A percentile compares a stretch with the other conserved stretches of the same genome.
Conservation (phyloP, 345 rosid genomes). For the Citrus sp. region DNA sequence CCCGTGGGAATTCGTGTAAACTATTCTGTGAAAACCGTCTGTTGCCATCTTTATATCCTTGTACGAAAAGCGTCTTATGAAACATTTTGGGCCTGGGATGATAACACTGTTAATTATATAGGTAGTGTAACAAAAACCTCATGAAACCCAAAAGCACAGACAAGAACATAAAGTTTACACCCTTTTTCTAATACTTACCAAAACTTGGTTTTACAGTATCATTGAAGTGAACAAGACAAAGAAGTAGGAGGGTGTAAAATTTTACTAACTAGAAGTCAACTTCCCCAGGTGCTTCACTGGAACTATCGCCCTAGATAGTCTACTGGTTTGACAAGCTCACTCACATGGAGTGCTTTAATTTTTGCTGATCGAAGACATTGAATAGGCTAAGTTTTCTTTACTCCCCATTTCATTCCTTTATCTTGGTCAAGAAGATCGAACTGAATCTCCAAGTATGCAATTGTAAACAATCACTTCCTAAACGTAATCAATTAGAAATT, state of each 20-base stretch:
- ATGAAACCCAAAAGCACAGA: neutral
- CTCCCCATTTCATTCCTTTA: neutral
- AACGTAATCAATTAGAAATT: neutral
- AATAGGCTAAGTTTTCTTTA: neutral
- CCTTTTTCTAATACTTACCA: neutral
- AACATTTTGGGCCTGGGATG: conserved; percentile 52
- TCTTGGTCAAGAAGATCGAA: neutral
- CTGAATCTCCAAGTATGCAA: neutral
- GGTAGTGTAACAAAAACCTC: neutral
- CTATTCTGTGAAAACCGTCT: conserved; percentile 56
- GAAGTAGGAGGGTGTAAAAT: neutral
- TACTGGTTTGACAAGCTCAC: neutral
- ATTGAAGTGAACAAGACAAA: neutral
- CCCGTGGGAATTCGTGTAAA: conserved; percentile 56
- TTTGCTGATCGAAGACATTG: neutral
- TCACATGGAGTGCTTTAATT: neutral
- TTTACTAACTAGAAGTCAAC: neutral
- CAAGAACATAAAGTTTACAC: neutral
- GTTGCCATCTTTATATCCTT: conserved; percentile 78
- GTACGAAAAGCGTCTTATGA: conserved; percentile 54
- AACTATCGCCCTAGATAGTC: neutral
- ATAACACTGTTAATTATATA: neutral
- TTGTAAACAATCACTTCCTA: neutral
- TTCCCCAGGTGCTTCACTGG: neutral
- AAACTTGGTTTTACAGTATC: neutral